Base-by-base conservation (phyloP, 2,329 filamentous ascomycete species). In the Apiospora phragmitis region DNA sequence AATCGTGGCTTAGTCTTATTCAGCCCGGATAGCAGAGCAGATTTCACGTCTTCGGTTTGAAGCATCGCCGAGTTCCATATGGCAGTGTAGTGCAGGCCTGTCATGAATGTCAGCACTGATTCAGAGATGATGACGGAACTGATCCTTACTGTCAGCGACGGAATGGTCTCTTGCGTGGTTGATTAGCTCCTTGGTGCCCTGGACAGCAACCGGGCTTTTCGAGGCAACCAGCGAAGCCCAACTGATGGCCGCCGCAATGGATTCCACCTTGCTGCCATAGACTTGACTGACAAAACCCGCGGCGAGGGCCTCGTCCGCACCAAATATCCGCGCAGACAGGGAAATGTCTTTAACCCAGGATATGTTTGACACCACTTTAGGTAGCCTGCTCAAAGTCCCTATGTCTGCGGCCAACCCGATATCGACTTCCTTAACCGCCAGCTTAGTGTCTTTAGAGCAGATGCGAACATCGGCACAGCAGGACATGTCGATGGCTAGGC, bases 11-110 rank as follows among this genome's bases (percentile, higher is more conserved):
- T 95, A 74, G 86, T 91, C 87, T 93, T 97, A 81, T 92, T 87
- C 73, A 97, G 80, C 11, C 92, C 93, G 49, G 93, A 93, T 79
- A 93, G 78, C 79, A 98, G 85, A 0, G 95, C 94, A 71, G 87
- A 84, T 77, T 89, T 83, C 59, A 97, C 87, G 84, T 98, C 95
- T 68, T 86, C 84, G 8, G 93, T 93, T 84, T 98, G 95, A 76
- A 97, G 79, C 77, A 93, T 93, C 2, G 90, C 92, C 75, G 90
- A 88, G 79, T 98, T 98, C 95, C 95, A 98, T 1, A 96, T 87
- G 14, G 89, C 87, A 4, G 95, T 97, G 81, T 97, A 98, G 71
- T 89, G 89, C 79, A 98, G 82, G 65, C 90, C 90, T 91, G 73
- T 65, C 4, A 41, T 14, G 41, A 65, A 72, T 16, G 47, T 78